Evolutionary conservation across 768 basidiomycete species (phyloP), one percentile per base, ranked within the genome.

Genomic region (Auricularia sp.): DNA sequence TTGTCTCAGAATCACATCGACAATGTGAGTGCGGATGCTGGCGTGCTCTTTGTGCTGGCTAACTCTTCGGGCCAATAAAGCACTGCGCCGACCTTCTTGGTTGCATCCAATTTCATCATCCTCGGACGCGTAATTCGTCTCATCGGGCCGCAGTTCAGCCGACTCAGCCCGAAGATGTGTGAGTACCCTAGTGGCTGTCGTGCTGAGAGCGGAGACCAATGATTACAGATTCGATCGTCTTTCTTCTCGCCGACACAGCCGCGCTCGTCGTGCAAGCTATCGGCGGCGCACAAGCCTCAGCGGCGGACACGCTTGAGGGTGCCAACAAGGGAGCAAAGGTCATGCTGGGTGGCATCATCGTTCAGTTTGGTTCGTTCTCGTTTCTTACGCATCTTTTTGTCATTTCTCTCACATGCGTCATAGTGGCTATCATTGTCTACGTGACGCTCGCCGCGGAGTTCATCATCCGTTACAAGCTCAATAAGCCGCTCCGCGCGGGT

Each of bases 251-350:
- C 23, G 88, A 89, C 67, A 69, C 86, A 23, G 71, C 85, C 42
- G 81, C 86, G 14, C 77, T 90, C 23, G 72, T 84, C n/a, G 72
- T 87, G 2, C 87, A 90, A 74, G 87, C 81, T 35, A 72, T 80
- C 16, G 87, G 87, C 53, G 87, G 87, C 34, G 87, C 81, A 0
- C 69, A 78, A 29, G 86, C 86, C 0, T 77, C 81, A 3, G 70
- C 72, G 1, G 79, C 74, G 34, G 66, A 67, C n/a, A 70, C 67
- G 3, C 59, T 64, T 35, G 64, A 69, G 21, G 70, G 66, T n/a
- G 66, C 73, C n/a, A 71, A 73, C 34, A 64, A 14, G 29, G 83
- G 83, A 3, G 79, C 77, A 12, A 69, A 81, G 60, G 77, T 86
- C 69, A 86, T 87, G 84, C 77, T 86, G 8, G 83, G 74, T 1